Base-by-base conservation (phyloP, 139 green algal genomes). In the Pleodorina starrii region DNA sequence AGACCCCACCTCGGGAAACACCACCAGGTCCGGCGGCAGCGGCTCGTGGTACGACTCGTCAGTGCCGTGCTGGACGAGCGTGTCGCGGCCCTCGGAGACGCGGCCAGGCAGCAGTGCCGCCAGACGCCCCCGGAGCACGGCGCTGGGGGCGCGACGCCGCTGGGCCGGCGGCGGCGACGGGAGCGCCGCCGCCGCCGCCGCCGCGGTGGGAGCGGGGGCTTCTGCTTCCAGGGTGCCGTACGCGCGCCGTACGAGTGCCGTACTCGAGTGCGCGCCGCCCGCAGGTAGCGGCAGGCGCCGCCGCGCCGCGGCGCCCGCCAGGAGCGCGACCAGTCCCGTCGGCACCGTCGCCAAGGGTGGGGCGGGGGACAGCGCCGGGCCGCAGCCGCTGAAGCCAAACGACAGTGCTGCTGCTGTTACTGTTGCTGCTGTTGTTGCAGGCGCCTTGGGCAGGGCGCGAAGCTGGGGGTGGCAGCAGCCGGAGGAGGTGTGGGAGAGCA, bases 11-110 rank as follows among this genome's bases (percentile, higher is more conserved):
- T 71, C 80, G 42, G 66, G 46, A 25, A 54, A 43, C 23, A 89
- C 63, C 21, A 96, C 92, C 1, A 91, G 12, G 51, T 95, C 86
- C 21, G 93, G 93, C 17, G 93, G 43, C 7, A 89, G 23, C 0
- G 85, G 27, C 4, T 42, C 17, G 66, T 93, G 90, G 59, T 91
- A 93, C 1, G 83, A 92, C 46, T 96, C 94, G 59, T 95, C 93
- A 10, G 63, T 86, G 46, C 93, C 93, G 35, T 96, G 93, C 86
- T 92, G 88, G 19, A 92, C 38, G 50, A 95, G 76, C 40, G 76
- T 89, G 43, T 87, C 81, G 5, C 60, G 60, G 1, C 42, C 60
- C 17, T 87, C 60, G 14, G 81, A 78, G 11, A 77, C 60, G 17
- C 81, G 81, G 42, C 81, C 63, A 16, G 81, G 40, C 27, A 87